Conservation (phyloP, 1,284 basidiomycete genomes). For the Pholiota adiposa region DNA sequence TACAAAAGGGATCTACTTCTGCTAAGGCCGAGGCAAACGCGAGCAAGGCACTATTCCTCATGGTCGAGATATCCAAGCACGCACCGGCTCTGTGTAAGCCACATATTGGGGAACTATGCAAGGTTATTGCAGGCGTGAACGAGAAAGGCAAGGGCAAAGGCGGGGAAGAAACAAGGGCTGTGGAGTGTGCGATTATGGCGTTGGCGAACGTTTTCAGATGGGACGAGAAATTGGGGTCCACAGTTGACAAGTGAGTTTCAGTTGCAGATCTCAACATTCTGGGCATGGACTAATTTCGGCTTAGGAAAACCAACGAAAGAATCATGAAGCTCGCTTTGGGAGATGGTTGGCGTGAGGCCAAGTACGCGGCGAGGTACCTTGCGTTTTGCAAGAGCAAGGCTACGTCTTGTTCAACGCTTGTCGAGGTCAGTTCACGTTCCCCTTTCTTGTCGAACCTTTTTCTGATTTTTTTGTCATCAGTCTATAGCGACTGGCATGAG, state of each 20-base stretch:
- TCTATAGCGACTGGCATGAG: constrained; percentile 61
- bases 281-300: neutral
- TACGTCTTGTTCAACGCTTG: constrained; percentile 54
- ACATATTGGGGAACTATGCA: constrained; percentile 77
- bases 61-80: constrained; percentile 78
- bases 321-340: constrained; percentile 65
- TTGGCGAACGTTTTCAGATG: constrained; percentile 68
- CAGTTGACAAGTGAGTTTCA: constrained; percentile 66
- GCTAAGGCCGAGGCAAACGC: constrained; percentile 32
- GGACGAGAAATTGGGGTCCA: constrained; percentile 55
- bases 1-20: constrained; percentile 52
- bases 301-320: constrained; percentile 73
- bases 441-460: neutral
- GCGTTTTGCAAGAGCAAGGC: constrained; percentile 61
- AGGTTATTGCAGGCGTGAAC: constrained; percentile 60
- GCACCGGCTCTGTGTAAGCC: constrained; percentile 75
- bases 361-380: constrained; percentile 86
- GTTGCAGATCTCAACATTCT: neutral
- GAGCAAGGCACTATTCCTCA: constrained; percentile 51
- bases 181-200: constrained; percentile 77
- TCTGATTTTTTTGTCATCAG: constrained; percentile 34
- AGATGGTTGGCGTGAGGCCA: constrained; percentile 74
- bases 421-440: constrained; percentile 61
- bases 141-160: constrained; percentile 7
- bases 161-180: constrained; percentile 55